A percentile compares a stretch with the other conserved stretches of the same genome.
phyloP scores from a whole-genome alignment of 2,329 filamentous ascomycete genomes.

The Trichoderma polysporum region DNA sequence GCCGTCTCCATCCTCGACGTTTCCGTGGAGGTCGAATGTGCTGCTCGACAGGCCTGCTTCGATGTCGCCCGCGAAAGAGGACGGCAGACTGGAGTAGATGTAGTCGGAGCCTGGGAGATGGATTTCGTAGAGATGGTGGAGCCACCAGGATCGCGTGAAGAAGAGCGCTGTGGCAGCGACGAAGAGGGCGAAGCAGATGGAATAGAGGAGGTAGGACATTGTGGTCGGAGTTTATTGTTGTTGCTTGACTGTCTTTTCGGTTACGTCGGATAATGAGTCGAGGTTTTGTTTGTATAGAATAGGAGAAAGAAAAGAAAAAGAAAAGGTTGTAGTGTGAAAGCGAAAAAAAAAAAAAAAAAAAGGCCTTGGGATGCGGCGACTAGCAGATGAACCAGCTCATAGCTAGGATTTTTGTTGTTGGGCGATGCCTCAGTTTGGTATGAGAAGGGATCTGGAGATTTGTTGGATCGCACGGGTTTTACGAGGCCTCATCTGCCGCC shows the following conservation, averaged over 20 bases:
- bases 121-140: slow-evolving; percentile 63
- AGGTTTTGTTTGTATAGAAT: not conserved
- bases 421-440: not conserved
- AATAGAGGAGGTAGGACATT: slow-evolving; percentile 83
- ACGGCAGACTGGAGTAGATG: slow-evolving; percentile 75
- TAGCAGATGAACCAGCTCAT: slow-evolving; percentile 21
- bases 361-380: slow-evolving; percentile 3
- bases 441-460: not conserved
- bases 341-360: not conserved
- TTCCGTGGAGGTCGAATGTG: slow-evolving; percentile 79
- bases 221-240: slow-evolving; percentile 24
- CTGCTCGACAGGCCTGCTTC: slow-evolving; percentile 82
- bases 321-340: too few relatives aligned
- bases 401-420: not conserved
- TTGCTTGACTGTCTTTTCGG: not conserved
- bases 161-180: slow-evolving; percentile 73
- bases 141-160: slow-evolving; percentile 77
- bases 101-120: slow-evolving; percentile 56
- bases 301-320: not conserved
- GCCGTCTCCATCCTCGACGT: slow-evolving; percentile 75
- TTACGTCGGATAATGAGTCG: not conserved
- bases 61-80: slow-evolving; percentile 77
- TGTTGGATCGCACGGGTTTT: not conserved
- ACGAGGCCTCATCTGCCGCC: slow-evolving; percentile 7
- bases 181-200: slow-evolving; percentile 69